Conservation (phyloP, 176 grass and related monocot species). For the Bromus sterilis region DNA sequence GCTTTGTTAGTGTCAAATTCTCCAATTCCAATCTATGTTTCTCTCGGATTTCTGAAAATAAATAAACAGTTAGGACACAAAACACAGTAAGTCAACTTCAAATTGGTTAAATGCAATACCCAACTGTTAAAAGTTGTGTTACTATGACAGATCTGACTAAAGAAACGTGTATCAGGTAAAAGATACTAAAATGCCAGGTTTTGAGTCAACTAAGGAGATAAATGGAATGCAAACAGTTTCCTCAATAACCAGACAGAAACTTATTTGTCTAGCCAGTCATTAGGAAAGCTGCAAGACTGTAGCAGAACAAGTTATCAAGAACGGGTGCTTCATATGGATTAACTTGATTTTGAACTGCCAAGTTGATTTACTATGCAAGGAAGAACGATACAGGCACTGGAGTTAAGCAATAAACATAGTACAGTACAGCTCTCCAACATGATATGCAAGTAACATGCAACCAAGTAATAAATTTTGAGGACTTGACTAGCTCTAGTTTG, state of each 20-base stretch:
- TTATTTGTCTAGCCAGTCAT: background rate
- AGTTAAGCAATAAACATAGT: background rate
- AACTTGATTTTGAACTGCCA: background rate
- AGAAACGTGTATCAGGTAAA: background rate
- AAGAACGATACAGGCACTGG: background rate
- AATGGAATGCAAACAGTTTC: background rate
- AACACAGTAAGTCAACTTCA: background rate
- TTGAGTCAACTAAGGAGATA: background rate
- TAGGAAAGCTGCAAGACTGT: background rate
- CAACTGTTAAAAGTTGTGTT: background rate
- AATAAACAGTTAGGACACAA: background rate
- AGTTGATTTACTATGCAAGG: background rate
- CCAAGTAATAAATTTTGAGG: background rate
- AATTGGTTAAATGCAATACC: background rate
- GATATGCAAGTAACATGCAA: background rate
- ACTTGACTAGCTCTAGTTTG: background rate
- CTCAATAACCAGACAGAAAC: background rate
- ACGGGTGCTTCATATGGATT: background rate
- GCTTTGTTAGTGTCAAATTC: conserved; percentile 71
- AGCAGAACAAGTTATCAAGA: background rate
- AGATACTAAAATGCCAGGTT: background rate
- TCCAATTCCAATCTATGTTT: conserved; percentile 68
- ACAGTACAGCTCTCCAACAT: background rate
- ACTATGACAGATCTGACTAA: background rate
- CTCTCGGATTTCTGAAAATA: conserved; percentile 65